Conservation (phyloP, 441 rosid genomes). For the Syzygium malaccense region DNA sequence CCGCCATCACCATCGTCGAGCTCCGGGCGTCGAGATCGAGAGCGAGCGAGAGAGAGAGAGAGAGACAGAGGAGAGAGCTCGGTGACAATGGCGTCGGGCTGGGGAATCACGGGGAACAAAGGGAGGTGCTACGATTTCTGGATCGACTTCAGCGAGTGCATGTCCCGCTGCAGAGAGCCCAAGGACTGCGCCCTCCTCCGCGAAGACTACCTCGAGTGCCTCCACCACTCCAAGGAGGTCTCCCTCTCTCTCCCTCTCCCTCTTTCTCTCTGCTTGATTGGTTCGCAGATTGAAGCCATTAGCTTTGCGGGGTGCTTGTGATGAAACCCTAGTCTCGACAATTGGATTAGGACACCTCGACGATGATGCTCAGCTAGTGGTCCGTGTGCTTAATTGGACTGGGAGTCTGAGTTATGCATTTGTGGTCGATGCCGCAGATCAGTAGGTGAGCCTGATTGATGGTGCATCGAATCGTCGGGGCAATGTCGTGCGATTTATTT, state of each 20-base stretch:
- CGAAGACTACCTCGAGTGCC: conserved; percentile 97
- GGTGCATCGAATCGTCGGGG: background rate
- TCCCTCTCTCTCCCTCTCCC: background rate
- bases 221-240: conserved; percentile 99
- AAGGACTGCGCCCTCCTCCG: conserved; percentile 90
- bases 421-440: background rate
- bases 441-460: background rate
- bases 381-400: background rate
- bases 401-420: background rate
- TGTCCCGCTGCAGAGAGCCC: conserved; percentile 91
- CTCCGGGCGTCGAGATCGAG: background rate
- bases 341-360: background rate
- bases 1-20: background rate
- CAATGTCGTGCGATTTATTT: background rate
- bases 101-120: conserved; percentile 96
- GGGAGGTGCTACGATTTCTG: conserved; percentile 99
- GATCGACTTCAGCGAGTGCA: conserved; percentile 97
- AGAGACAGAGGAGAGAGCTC: background rate
- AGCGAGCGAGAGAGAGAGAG: background rate
- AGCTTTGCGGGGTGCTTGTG: background rate
- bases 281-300: background rate
- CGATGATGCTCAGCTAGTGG: background rate
- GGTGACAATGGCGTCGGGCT: conserved; percentile 81
- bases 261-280: background rate
- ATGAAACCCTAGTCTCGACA: background rate